A percentile compares a stretch with the other conserved stretches of the same genome.
These are phyloP conservation scores for Leccinum glutinopallens DNA, from an alignment of 1,284 basidiomycete species.

Conservation along the genomic window DNA sequence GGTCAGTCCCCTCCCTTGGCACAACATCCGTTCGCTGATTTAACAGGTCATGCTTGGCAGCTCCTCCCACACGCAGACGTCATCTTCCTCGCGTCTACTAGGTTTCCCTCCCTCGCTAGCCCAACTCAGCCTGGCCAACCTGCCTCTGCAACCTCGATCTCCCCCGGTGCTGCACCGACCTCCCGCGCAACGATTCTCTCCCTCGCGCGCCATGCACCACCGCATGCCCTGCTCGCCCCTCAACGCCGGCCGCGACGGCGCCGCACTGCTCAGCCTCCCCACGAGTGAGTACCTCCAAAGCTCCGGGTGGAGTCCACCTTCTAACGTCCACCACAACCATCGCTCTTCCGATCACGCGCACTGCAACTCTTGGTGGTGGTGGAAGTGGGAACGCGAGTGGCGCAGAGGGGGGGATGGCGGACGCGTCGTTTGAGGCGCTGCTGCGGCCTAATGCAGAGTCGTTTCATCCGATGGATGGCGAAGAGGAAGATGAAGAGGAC, in stretches of 20 bases:
- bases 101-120: conserved; percentile 23
- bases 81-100: conserved; percentile 51
- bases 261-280: too few species aligned
- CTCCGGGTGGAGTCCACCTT: background rate
- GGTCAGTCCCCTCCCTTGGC: conserved; percentile 40
- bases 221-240: too few species aligned
- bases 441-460: conserved; percentile 28
- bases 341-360: conserved; percentile 13
- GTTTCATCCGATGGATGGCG: conserved; percentile 37
- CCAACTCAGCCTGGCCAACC: conserved; percentile 2
- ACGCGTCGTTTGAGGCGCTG: conserved; percentile 19
- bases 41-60: conserved; percentile 39
- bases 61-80: conserved; percentile 79
- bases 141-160: conserved; percentile 45
- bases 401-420: conserved; percentile 12
- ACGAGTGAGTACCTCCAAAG: too few species aligned
- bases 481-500: conserved; percentile 24
- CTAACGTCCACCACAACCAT: conserved; percentile 3
- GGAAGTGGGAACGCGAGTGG: background rate
- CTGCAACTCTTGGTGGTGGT: too few species aligned
- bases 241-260: too few species aligned
- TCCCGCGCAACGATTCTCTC: conserved; percentile 47
- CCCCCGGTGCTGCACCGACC: conserved; percentile 50
- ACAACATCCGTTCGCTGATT: background rate
- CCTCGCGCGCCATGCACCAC: conserved; percentile 35